phyloP scores from a whole-genome alignment of 2,329 filamentous ascomycete genomes.

The Fusarium sublunatum region DNA sequence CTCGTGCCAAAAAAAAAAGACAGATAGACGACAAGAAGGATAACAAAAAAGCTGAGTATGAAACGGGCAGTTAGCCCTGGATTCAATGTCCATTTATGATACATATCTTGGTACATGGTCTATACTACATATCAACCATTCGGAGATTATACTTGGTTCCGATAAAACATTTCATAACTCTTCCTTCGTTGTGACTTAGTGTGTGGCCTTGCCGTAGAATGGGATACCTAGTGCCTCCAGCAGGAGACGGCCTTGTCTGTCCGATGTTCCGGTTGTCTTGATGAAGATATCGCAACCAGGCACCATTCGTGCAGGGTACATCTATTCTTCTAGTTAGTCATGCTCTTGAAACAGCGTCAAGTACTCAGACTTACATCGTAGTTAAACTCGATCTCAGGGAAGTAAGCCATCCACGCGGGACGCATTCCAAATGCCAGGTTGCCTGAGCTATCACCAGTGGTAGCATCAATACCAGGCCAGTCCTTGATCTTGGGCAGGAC shows the following conservation, averaged over 20 bases:
- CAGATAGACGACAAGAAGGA: conserved; percentile 11
- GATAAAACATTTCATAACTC: conserved; percentile 13
- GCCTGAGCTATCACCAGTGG: conserved; percentile 85
- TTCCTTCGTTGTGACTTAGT: conserved; percentile 43
- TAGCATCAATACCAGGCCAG: conserved; percentile 76
- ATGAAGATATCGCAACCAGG: conserved; percentile 86
- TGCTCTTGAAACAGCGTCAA: neutral
- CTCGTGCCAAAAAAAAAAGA: conserved; percentile 4
- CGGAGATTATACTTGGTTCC: conserved; percentile 30
- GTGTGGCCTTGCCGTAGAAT: conserved; percentile 79
- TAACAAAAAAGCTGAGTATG: conserved; percentile 25
- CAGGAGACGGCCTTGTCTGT: conserved; percentile 84
- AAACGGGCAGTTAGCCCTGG: conserved; percentile 30
- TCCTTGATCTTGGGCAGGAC: conserved; percentile 97
- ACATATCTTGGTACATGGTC: conserved; percentile 52
- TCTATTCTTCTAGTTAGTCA: conserved; percentile 52
- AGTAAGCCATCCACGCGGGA: conserved; percentile 79
- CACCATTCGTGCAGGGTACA: conserved; percentile 77
- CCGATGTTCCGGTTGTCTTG: conserved; percentile 85
- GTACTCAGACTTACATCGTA: conserved; percentile 77
- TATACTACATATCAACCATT: conserved; percentile 46
- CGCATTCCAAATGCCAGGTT: conserved; percentile 87
- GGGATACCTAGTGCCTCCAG: conserved; percentile 65
- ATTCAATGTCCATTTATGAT: conserved; percentile 47
- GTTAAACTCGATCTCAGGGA: conserved; percentile 95